These are phyloP conservation scores for Naegleria fowleri DNA, from an alignment of 208 protist genomes.

Conservation along the genomic window DNA sequence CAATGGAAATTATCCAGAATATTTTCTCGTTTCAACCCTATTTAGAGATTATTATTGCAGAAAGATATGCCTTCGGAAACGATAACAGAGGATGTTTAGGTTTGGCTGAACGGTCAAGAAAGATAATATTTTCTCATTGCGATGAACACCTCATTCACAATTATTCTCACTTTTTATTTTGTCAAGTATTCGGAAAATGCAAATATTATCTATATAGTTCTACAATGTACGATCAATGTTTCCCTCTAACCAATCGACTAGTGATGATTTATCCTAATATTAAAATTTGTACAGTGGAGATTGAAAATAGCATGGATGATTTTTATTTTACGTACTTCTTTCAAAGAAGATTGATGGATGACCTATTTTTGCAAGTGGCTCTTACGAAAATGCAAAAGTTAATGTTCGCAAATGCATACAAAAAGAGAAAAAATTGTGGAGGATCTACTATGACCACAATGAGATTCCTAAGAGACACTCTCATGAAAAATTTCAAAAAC, in stretches of 20 bases:
- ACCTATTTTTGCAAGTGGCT: not conserved
- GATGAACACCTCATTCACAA: not conserved
- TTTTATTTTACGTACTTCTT: not conserved
- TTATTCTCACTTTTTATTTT: not conserved
- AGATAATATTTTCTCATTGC: not conserved
- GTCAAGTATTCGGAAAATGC: not conserved
- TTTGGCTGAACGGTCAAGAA: not conserved
- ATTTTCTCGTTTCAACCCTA: not conserved
- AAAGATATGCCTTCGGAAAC: not conserved
- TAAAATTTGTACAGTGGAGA: not conserved
- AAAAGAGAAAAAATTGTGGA: not conserved
- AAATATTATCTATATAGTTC: slow-evolving; percentile 1
- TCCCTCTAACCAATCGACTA: not conserved
- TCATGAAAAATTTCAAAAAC: not conserved
- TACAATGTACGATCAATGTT: not conserved
- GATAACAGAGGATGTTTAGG: not conserved
- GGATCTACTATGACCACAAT: not conserved
- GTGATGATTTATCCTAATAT: not conserved
- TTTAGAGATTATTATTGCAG: not conserved
- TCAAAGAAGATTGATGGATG: not conserved
- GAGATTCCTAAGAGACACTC: not conserved
- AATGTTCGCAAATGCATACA: not conserved
- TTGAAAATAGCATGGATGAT: not conserved
- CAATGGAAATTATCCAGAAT: not conserved
- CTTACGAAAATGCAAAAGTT: not conserved